Conservation (phyloP, 331 rosid species). For the Pyrus hybrid region DNA sequence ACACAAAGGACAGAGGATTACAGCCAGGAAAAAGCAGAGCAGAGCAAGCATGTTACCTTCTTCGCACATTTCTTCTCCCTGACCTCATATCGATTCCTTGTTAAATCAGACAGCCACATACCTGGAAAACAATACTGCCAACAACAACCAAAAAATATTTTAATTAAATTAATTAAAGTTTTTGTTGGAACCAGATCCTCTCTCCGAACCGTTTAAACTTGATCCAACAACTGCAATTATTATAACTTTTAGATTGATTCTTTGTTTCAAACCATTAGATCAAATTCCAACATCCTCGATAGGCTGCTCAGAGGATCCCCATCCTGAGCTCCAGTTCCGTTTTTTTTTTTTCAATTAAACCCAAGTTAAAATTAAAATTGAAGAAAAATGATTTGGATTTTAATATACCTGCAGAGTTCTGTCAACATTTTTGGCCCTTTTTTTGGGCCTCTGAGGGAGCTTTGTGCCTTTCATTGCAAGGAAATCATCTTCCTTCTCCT, state of each 20-base stretch:
- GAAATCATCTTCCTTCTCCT: constrained; percentile 71
- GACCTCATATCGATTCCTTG: constrained; percentile 67
- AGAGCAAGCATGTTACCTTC: constrained; percentile 40
- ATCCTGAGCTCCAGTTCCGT: too few relatives aligned
- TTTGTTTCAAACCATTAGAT: too few relatives aligned
- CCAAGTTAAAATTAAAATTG: not conserved
- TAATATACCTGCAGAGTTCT: constrained; percentile 47
- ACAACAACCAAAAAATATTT: not conserved
- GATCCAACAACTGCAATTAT: too few relatives aligned
- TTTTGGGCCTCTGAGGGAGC: constrained; percentile 67
- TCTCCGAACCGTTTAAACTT: too few relatives aligned
- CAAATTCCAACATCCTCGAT: too few relatives aligned
- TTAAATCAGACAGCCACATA: constrained; percentile 62
- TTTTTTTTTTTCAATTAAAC: not conserved
- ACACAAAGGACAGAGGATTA: not conserved
- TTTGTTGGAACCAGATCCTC: too few relatives aligned
- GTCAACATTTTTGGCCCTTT: constrained; percentile 59
- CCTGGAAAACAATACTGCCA: constrained; percentile 70
- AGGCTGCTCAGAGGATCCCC: too few relatives aligned
- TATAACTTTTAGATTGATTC: too few relatives aligned
- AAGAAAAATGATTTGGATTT: not conserved
- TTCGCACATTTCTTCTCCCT: constrained; percentile 68
- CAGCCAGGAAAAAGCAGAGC: not conserved
- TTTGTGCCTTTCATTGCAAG: constrained; percentile 71
- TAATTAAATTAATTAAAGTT: not conserved